phyloP scores from a whole-genome alignment of 2,329 filamentous ascomycete species.

The Phoma sp. region DNA sequence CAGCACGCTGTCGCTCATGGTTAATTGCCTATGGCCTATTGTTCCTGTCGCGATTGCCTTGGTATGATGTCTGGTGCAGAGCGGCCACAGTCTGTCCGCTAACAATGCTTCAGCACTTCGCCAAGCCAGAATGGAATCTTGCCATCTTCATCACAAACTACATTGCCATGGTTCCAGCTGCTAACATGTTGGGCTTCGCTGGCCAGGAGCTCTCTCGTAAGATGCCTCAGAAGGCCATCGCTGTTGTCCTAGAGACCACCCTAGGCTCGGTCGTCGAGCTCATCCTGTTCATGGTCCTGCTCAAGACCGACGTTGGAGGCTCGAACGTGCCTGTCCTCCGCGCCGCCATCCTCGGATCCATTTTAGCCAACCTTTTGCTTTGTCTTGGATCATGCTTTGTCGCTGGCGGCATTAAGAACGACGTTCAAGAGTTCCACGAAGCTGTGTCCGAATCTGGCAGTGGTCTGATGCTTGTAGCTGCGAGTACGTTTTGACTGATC shows the following conservation, averaged over 20 bases:
- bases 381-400: slow-evolving; percentile 84
- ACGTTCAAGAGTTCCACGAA: slow-evolving; percentile 75
- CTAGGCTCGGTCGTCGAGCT: slow-evolving; percentile 81
- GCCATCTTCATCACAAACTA: slow-evolving; percentile 74
- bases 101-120: slow-evolving; percentile 53
- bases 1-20: slow-evolving; percentile 66
- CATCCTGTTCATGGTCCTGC: slow-evolving; percentile 79
- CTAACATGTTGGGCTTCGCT: slow-evolving; percentile 77
- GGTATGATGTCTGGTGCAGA: slow-evolving; percentile 40
- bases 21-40: slow-evolving; percentile 77
- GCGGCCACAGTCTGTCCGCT: not conserved
- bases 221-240: slow-evolving; percentile 71
- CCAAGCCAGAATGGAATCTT: slow-evolving; percentile 62
- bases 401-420: slow-evolving; percentile 71
- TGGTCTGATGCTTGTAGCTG: slow-evolving; percentile 78
- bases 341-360: slow-evolving; percentile 82
- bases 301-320: slow-evolving; percentile 56
- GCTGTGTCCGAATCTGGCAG: slow-evolving; percentile 80
- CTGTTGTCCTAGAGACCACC: slow-evolving; percentile 64
- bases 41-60: slow-evolving; percentile 75
- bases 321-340: slow-evolving; percentile 72
- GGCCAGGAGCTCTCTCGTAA: slow-evolving; percentile 76
- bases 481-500: slow-evolving; percentile 52
- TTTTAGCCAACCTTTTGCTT: slow-evolving; percentile 80
- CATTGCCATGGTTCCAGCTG: slow-evolving; percentile 77